Conservation (phyloP, 2,329 filamentous ascomycete genomes). For the Talaromyces sp. region DNA sequence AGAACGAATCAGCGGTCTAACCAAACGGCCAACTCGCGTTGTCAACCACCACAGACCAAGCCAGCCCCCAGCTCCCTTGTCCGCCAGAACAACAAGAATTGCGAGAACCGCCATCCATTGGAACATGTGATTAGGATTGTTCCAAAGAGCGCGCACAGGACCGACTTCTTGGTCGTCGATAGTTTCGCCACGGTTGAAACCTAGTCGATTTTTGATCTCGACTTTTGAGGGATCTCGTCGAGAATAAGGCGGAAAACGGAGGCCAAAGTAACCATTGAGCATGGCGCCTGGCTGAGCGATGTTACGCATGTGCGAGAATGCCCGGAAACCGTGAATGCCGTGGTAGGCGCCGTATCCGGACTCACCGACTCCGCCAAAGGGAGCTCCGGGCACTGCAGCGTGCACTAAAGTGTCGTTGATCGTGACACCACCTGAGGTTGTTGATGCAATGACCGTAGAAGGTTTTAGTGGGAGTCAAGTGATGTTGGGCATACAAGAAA, state of each 20-base stretch:
- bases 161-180: constrained; percentile 1
- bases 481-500: not conserved
- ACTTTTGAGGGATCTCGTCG: constrained; percentile 8
- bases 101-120: not conserved
- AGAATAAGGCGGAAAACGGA: constrained; percentile 8
- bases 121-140: not conserved
- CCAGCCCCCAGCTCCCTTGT: not conserved
- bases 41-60: constrained; percentile 1
- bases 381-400: constrained; percentile 35
- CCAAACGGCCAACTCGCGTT: not conserved
- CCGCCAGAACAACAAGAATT: not conserved
- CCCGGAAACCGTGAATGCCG: constrained; percentile 44
- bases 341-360: constrained; percentile 48
- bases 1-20: not conserved
- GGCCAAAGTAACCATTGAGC: not conserved
- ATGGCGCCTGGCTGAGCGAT: constrained; percentile 1
- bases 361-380: constrained; percentile 48
- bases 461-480: constrained; percentile 19
- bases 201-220: constrained; percentile 2
- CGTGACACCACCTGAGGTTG: constrained; percentile 41
- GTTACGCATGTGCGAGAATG: constrained; percentile 28
- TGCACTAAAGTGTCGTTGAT: constrained; percentile 49
- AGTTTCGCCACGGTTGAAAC: constrained; percentile 7
- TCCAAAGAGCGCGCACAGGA: not conserved
- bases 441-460: constrained; percentile 22